These are phyloP conservation scores for Ophiostoma angusticollis DNA, from an alignment of 2,329 filamentous ascomycete genomes.

Conservation along the genomic window DNA sequence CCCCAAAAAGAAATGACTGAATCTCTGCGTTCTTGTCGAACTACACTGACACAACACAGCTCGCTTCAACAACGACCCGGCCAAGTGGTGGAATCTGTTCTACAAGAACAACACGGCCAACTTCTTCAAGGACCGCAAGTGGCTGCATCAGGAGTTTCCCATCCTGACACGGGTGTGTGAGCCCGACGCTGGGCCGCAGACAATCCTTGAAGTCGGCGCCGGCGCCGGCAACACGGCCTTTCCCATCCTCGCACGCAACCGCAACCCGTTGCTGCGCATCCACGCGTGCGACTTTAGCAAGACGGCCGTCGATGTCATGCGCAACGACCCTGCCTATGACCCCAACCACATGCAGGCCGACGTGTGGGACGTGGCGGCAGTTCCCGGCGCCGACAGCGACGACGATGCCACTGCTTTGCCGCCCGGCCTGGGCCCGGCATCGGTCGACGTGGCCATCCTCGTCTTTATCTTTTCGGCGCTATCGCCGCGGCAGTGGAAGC, in stretches of 20 bases:
- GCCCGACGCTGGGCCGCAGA: slow-evolving; percentile 53
- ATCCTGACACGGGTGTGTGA: slow-evolving; percentile 64
- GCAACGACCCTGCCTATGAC: slow-evolving; percentile 63
- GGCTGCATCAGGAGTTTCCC: slow-evolving; percentile 92
- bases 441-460: slow-evolving; percentile 82
- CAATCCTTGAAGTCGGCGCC: slow-evolving; percentile 81
- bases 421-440: slow-evolving; percentile 61
- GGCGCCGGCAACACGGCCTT: slow-evolving; percentile 96
- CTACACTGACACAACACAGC: slow-evolving; percentile 26
- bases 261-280: slow-evolving; percentile 68
- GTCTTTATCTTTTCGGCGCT: slow-evolving; percentile 97
- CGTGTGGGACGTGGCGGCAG: slow-evolving; percentile 88
- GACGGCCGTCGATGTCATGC: slow-evolving; percentile 88
- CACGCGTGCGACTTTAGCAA: slow-evolving; percentile 96
- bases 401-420: slow-evolving; percentile 55
- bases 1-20: too few relatives aligned
- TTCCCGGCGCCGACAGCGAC: too few relatives aligned
- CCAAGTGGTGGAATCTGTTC: slow-evolving; percentile 96
- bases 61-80: slow-evolving; percentile 80
- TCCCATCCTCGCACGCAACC: slow-evolving; percentile 72
- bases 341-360: slow-evolving; percentile 62
- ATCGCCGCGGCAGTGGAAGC: slow-evolving; percentile 70
- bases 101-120: slow-evolving; percentile 96
- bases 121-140: slow-evolving; percentile 98
- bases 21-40: too few relatives aligned